Percentiles rank a stretch among this genome's conserved stretches.
These are phyloP conservation scores for Aspergillus bridgeri DNA, from an alignment of 495 filamentous ascomycete species.

Conservation along the genomic window DNA sequence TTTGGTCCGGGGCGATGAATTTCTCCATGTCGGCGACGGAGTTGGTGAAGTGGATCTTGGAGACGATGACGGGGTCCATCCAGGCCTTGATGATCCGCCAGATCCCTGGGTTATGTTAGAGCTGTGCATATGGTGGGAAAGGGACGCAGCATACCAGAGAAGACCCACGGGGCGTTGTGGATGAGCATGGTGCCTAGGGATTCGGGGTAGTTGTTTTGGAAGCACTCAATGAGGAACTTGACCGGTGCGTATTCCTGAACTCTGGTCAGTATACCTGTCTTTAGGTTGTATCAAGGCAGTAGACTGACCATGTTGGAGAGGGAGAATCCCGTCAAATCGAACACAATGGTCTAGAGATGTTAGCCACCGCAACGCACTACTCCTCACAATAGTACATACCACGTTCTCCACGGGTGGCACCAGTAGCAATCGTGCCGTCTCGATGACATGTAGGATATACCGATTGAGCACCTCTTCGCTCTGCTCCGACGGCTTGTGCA, in stretches of 20 bases:
- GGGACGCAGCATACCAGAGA: constrained; percentile 57
- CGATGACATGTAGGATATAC: constrained; percentile 90
- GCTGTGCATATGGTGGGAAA: too few relatives aligned
- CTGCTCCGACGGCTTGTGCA: constrained; percentile 86
- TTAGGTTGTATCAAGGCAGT: neutral
- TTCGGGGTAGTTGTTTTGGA: constrained; percentile 96
- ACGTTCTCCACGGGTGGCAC: constrained; percentile 77
- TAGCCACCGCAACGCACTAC: neutral
- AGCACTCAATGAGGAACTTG: constrained; percentile 96
- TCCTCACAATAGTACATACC: constrained; percentile 48
- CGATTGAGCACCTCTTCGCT: constrained; percentile 73
- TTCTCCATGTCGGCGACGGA: constrained; percentile 68
- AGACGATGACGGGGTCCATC: constrained; percentile 93
- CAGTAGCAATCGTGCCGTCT: constrained; percentile 78
- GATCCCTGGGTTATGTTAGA: constrained; percentile 46
- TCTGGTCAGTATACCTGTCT: neutral
- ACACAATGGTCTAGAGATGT: constrained; percentile 63
- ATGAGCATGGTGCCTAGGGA: constrained; percentile 80
- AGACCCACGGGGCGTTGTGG: constrained; percentile 94
- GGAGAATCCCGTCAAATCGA: constrained; percentile 91
- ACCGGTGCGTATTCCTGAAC: constrained; percentile 84
- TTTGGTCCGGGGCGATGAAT: constrained; percentile 65
- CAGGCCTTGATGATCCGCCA: constrained; percentile 88
- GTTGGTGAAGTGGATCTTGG: constrained; percentile 91
- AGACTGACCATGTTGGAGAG: constrained; percentile 82